These are phyloP conservation scores for Cryphonectria carpinicola DNA, from an alignment of 2,329 filamentous ascomycete species.

Conservation along the genomic window DNA sequence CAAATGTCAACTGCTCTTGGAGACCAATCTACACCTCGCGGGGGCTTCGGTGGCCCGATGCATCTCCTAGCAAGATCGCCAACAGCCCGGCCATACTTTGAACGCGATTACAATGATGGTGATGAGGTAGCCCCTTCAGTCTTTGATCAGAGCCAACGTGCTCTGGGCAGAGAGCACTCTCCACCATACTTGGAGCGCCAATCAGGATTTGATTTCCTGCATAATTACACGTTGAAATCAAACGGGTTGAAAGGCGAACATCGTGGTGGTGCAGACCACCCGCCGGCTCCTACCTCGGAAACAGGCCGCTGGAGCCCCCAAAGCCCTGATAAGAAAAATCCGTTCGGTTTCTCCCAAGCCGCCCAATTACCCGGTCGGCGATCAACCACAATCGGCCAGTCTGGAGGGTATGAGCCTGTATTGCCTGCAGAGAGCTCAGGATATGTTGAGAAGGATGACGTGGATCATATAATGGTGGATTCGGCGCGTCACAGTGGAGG, in stretches of 20 bases:
- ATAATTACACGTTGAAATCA: neutral
- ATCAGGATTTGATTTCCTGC: neutral
- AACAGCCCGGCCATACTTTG: neutral
- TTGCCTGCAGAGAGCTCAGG: neutral
- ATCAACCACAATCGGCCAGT: neutral
- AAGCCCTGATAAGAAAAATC: neutral
- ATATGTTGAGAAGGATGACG: neutral
- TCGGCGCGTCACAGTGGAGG: neutral
- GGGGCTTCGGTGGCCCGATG: neutral
- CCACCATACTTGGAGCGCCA: neutral
- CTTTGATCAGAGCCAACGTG: neutral
- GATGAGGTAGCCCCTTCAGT: neutral
- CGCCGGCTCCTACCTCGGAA: neutral
- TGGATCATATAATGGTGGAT: neutral
- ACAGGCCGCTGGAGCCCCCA: neutral
- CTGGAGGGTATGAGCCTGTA: accelerated
- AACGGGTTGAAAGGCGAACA: neutral
- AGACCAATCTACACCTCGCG: neutral
- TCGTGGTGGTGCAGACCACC: neutral
- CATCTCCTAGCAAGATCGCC: neutral
- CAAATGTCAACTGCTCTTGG: neutral
- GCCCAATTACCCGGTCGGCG: neutral
- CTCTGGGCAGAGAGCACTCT: neutral
- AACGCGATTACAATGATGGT: neutral
- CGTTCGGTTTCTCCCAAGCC: neutral